Evolutionary conservation across 306 rosid species (phyloP).

Genomic region (Corylus heterophylla): DNA sequence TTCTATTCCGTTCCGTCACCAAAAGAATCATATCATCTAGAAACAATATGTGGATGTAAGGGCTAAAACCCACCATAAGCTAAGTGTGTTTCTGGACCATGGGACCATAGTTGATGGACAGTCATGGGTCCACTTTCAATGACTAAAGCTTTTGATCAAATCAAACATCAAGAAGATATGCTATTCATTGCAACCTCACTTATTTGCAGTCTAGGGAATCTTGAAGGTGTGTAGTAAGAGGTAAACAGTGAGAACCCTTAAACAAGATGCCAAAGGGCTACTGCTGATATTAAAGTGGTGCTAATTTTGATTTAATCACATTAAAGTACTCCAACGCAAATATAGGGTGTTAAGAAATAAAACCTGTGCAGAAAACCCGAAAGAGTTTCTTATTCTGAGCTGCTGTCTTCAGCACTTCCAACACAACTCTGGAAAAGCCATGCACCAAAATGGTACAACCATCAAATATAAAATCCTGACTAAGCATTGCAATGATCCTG

Average conservation of each 20-base stretch:
- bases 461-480: conserved; percentile 88
- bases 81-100: background rate
- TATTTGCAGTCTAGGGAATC: background rate
- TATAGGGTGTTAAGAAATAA: conserved; percentile 3
- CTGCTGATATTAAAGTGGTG: background rate
- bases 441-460: conserved; percentile 96
- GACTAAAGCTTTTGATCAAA: background rate
- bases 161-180: background rate
- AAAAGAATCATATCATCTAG: background rate
- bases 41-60: conserved; percentile 12
- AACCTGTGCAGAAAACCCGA: conserved; percentile 93
- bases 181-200: background rate
- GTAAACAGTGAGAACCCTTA: background rate
- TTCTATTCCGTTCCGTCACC: no score
- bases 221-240: background rate
- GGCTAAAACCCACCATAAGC: background rate
- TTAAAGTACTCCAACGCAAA: background rate
- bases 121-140: background rate
- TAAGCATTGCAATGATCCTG: conserved; percentile 77
- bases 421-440: conserved; percentile 89
- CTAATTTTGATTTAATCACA: background rate
- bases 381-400: conserved; percentile 79
- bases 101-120: background rate
- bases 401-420: conserved; percentile 78
- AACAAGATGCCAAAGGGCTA: background rate